Evolutionary conservation across 2,329 filamentous ascomycete species (phyloP), one percentile per base, ranked within the genome.

Genomic region (Ploettnerulaceae sp.): DNA sequence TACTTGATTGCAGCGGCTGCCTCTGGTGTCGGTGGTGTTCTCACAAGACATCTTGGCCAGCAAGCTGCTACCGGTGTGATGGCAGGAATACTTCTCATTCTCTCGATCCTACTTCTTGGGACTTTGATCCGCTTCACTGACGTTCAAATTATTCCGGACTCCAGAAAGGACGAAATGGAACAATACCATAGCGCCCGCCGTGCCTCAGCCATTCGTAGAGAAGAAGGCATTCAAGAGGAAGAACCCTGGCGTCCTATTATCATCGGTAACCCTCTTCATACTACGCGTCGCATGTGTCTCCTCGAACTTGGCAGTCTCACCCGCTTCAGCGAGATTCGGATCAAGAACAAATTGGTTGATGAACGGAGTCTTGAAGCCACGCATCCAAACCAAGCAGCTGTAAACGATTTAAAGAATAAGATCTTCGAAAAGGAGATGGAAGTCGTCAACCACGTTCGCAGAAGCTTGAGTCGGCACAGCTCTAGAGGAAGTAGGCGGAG

Each of bases 291-390:
- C 50, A 80, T 89, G 73, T 88, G 79, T 61, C 63, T 88, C 18
- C 68, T 90, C 12, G 86, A 90, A 63, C 67, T 86, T 48, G 85
- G 86, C 0, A 67, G 69, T 26, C 69, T 84, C 71, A 83, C 76
- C 40, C 71, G 86, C 31, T 90, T 83, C 81, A 84, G 77, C 18
- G 84, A 89, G 64, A 88, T 90, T 50, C 71, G 78, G 50, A 73
- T 67, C 55, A 76, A 72, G 59, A 83, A 83, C 57, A 69, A 68
- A 35, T 66, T 83, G 38, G 72, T 81, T 37, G 76, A 80, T 54
- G 64, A 68, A 48, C 39, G 46, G 28, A 58, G 54, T 43, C 49
- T 61, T 7, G 61, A 63, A 51, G 58, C 59, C 8, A 58, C 55
- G 33, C 61, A 63, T 52, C 57, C 60, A 0, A 63, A 64, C 49